These are phyloP conservation scores for Magnusiomyces fungicola DNA, from an alignment of 1,139 yeast genomes.

Conservation along the genomic window DNA sequence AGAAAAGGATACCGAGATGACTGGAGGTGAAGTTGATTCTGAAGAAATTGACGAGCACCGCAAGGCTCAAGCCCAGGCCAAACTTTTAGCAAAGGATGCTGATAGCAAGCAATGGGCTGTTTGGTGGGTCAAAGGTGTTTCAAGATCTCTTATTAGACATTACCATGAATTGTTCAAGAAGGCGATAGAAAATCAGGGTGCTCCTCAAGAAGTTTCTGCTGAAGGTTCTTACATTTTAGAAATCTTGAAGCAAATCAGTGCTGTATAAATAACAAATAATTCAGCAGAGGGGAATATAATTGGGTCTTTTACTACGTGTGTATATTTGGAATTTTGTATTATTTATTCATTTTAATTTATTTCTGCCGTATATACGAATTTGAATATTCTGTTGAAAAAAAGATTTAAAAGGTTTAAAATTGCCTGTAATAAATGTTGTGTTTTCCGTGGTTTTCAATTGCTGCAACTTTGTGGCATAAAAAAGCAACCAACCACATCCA, in stretches of 20 bases:
- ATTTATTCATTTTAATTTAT: too few species aligned
- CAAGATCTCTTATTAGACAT: constrained; percentile 8
- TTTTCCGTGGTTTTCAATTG: too few species aligned
- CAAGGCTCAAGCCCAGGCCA: neutral
- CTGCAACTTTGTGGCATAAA: too few species aligned
- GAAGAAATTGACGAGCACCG: neutral
- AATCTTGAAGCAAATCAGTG: constrained; percentile 4
- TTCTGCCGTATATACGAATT: too few species aligned
- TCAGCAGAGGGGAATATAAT: too few species aligned
- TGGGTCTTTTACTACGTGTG: too few species aligned
- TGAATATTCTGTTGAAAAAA: too few species aligned
- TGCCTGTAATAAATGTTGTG: too few species aligned
- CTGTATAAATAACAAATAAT: too few species aligned
- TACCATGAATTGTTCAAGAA: constrained; percentile 1
- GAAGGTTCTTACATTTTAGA: neutral
- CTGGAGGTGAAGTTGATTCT: neutral
- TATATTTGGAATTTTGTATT: too few species aligned
- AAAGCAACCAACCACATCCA: too few species aligned
- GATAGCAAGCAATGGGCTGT: constrained; percentile 14
- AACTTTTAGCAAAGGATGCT: neutral
- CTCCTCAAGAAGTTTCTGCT: constrained; percentile 2
- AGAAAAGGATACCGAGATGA: neutral
- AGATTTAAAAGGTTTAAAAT: too few species aligned
- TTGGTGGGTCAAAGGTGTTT: constrained; percentile 15
- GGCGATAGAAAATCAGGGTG: constrained; percentile 1